Evolutionary conservation across 2,329 filamentous ascomycete genomes (phyloP).

Genomic region (Chaetomium sp.): DNA sequence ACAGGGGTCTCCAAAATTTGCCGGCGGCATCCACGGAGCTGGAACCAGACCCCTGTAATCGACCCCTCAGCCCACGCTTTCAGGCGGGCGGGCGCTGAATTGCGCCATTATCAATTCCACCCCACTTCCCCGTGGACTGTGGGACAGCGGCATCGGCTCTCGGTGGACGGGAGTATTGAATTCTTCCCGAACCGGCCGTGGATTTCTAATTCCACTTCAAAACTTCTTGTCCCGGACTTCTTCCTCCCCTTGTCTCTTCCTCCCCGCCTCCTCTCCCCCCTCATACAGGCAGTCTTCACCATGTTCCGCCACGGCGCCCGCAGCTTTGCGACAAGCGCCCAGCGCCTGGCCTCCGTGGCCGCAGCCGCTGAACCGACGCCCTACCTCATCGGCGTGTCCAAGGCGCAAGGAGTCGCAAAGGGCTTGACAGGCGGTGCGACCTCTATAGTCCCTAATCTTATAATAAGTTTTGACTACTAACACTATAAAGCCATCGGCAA

Average conservation of each 20-base stretch:
- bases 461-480: too few species aligned
- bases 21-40: too few species aligned
- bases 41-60: too few species aligned
- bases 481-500: constrained; percentile 79
- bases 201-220: not conserved
- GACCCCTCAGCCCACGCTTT: not conserved
- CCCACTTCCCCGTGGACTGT: constrained; percentile 1
- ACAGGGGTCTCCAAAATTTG: too few species aligned
- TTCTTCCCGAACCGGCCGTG: not conserved
- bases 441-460: too few species aligned
- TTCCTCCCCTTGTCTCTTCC: not conserved
- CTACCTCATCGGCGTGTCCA: constrained; percentile 66
- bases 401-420: constrained; percentile 70
- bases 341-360: constrained; percentile 41
- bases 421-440: constrained; percentile 65
- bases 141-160: not conserved
- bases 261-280: not conserved
- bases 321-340: constrained; percentile 58
- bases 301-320: constrained; percentile 68
- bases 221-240: not conserved
- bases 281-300: not conserved
- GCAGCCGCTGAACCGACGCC: constrained; percentile 40
- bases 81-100: constrained; percentile 16
- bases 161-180: not conserved
- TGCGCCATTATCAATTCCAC: constrained; percentile 19